These are phyloP conservation scores for Ascobolus immersus DNA, from an alignment of 495 filamentous ascomycete genomes.

Conservation along the genomic window DNA sequence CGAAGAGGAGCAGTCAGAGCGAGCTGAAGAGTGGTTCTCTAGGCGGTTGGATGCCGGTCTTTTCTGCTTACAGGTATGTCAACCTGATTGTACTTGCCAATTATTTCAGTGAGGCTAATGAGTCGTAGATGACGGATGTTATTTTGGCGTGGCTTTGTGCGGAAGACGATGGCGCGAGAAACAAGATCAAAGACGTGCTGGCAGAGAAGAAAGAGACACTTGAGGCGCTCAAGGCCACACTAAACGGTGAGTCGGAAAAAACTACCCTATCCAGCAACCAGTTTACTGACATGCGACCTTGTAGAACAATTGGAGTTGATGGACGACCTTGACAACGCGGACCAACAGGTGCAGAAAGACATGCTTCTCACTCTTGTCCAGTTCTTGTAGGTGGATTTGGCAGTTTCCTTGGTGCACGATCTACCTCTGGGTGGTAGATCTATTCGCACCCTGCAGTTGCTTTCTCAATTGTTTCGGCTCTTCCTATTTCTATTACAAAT, in stretches of 20 bases:
- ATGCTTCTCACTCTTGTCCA: constrained; percentile 40
- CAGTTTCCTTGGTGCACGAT: no score
- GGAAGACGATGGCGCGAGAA: constrained; percentile 60
- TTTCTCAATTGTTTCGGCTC: no score
- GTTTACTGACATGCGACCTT: constrained; percentile 11
- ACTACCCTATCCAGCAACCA: neutral
- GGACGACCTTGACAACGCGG: constrained; percentile 27
- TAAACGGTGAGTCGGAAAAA: constrained; percentile 30
- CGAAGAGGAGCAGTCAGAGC: constrained; percentile 25
- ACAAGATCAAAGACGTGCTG: constrained; percentile 35
- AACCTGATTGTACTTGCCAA: neutral
- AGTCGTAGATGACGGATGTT: constrained; percentile 41
- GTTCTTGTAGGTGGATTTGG: constrained; percentile 28
- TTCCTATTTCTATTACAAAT: no score
- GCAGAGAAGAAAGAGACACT: constrained; percentile 42
- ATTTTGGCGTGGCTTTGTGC: constrained; percentile 80
- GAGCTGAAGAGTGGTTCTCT: constrained; percentile 60
- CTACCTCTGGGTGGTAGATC: no score
- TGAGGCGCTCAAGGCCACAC: constrained; percentile 33
- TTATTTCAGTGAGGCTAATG: neutral
- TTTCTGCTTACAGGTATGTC: constrained; percentile 44
- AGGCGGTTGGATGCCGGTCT: constrained; percentile 65
- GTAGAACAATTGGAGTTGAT: constrained; percentile 28
- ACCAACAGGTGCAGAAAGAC: constrained; percentile 34
- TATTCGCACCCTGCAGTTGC: no score